Percentiles rank a stretch among this genome's conserved stretches.
These are phyloP conservation scores for Fraxinus sp. DNA, from an alignment of 305 asterid species.

Conservation along the genomic window DNA sequence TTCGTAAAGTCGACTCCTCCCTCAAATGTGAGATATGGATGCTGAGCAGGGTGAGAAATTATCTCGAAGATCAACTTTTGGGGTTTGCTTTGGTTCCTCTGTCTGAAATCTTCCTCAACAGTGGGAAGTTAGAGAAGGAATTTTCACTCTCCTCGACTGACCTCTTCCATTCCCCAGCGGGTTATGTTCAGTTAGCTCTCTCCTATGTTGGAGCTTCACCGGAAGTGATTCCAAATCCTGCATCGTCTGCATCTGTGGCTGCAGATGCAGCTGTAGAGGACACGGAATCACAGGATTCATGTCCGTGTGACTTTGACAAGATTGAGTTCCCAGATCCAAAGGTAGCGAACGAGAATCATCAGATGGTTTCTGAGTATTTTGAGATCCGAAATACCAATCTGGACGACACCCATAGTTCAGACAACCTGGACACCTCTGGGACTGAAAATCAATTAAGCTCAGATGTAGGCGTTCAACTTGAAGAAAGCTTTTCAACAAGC, in stretches of 20 bases:
- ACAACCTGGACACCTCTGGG: slow-evolving; percentile 36
- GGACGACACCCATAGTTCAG: slow-evolving; percentile 40
- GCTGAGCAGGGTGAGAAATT: slow-evolving; percentile 56
- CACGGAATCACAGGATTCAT: slow-evolving; percentile 21
- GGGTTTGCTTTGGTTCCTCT: slow-evolving; percentile 56
- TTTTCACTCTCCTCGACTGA: slow-evolving; percentile 52
- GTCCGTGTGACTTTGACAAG: slow-evolving; percentile 37
- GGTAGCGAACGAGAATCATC: slow-evolving; percentile 40
- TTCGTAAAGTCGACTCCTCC: slow-evolving; percentile 38
- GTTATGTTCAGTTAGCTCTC: slow-evolving; percentile 49
- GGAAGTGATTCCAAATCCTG: slow-evolving; percentile 39
- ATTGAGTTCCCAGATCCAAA: slow-evolving; percentile 61
- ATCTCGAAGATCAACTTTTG: slow-evolving; percentile 53
- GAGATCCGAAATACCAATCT: slow-evolving; percentile 30
- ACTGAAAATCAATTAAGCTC: slow-evolving; percentile 36
- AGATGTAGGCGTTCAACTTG: slow-evolving; percentile 31
- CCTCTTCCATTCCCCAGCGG: slow-evolving; percentile 60
- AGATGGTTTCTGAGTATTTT: slow-evolving; percentile 52
- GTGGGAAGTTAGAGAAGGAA: slow-evolving; percentile 48
- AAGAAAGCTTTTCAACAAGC: slow-evolving; percentile 28
- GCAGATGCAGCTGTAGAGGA: slow-evolving; percentile 22
- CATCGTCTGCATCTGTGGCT: slow-evolving; percentile 14
- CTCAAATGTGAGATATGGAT: slow-evolving; percentile 56
- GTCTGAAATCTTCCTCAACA: slow-evolving; percentile 36
- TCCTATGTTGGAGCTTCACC: slow-evolving; percentile 42